Percentiles rank a stretch among this genome's conserved stretches.
Conservation (phyloP, 129 eudicot genomes). For the Tanacetum coccineum region DNA sequence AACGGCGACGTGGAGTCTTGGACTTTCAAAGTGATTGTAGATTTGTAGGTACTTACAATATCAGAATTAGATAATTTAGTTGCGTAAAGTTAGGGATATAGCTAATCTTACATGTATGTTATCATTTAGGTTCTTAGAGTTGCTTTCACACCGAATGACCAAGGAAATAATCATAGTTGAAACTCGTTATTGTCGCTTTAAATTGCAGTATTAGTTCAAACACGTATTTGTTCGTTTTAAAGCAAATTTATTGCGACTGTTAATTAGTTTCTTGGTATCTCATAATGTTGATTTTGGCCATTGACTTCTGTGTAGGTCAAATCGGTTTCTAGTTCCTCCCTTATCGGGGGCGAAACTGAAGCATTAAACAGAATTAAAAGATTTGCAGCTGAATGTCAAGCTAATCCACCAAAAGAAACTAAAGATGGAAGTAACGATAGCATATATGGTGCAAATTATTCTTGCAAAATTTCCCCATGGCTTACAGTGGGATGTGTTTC, state of each 20-base stretch:
- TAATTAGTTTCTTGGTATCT: not conserved
- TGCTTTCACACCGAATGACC: not conserved
- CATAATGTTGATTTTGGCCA: not conserved
- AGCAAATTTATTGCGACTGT: not conserved
- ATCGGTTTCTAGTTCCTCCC: conserved; percentile 57
- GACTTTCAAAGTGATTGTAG: too few species aligned
- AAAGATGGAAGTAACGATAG: conserved; percentile 62
- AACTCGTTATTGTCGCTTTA: not conserved
- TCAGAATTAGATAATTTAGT: not conserved
- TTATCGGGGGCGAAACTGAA: conserved; percentile 89
- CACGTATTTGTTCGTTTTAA: not conserved
- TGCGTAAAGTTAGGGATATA: not conserved
- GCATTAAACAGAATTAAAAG: conserved; percentile 71
- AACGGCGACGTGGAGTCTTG: too few species aligned
- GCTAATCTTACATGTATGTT: not conserved
- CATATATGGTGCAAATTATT: conserved; percentile 90
- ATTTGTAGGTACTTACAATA: too few species aligned
- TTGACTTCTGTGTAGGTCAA: conserved; percentile 44
- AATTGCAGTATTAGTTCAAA: not conserved
- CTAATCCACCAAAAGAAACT: conserved; percentile 56
- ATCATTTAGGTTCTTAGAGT: too few species aligned
- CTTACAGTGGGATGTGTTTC: conserved; percentile 89
- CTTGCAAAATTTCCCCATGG: conserved; percentile 98
- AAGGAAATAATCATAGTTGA: not conserved
- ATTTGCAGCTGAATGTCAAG: conserved; percentile 79